Conservation (phyloP, 2,329 filamentous ascomycete genomes). For the Lasiodiplodia theobromae region DNA sequence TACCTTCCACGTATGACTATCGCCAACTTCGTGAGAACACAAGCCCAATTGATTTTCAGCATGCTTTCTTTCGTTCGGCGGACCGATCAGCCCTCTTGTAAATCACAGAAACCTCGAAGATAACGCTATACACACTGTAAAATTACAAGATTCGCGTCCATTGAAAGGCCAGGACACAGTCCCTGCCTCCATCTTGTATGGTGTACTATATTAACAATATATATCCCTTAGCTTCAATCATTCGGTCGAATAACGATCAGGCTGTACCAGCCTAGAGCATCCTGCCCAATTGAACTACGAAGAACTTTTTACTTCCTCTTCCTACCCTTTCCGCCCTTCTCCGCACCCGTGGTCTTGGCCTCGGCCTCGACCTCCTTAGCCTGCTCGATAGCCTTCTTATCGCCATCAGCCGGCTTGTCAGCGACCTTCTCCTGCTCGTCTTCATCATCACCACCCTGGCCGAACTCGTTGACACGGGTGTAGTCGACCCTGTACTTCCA, state of each 20-base stretch:
- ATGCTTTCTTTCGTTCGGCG: background rate
- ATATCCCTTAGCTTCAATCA: background rate
- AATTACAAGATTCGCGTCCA: background rate
- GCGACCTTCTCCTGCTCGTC: conserved; percentile 61
- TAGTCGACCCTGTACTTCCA: conserved; percentile 94
- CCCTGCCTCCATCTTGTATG: too few species aligned
- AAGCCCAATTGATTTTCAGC: background rate
- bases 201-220: background rate
- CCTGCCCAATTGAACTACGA: background rate
- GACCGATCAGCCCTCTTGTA: background rate
- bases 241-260: background rate
- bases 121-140: background rate
- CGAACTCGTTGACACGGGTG: conserved; percentile 94
- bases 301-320: conserved; percentile 36
- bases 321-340: conserved; percentile 30
- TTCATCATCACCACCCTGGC: conserved; percentile 89
- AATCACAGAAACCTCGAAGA: background rate
- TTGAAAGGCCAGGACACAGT: background rate
- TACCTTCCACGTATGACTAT: background rate
- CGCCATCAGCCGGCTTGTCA: conserved; percentile 45
- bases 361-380: conserved; percentile 31
- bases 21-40: background rate
- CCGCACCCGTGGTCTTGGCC: conserved; percentile 30
- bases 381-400: conserved; percentile 32
- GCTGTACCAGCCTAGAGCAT: background rate